Evolutionary conservation across 352 stramenopile genomes (phyloP).

Genomic region (Phytophthora meadii): DNA sequence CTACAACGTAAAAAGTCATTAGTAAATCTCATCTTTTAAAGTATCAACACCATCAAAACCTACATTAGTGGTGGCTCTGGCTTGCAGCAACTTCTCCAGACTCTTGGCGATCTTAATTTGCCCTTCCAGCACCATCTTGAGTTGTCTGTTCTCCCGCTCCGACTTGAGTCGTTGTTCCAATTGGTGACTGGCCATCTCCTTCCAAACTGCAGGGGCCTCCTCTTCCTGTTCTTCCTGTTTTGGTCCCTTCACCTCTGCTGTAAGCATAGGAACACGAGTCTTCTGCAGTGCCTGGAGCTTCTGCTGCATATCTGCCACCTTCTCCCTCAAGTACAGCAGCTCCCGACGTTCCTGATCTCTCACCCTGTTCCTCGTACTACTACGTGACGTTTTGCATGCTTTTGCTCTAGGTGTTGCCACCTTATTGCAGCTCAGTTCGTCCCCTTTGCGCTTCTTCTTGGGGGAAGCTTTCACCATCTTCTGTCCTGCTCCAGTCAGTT

Average conservation of each 20-base stretch:
- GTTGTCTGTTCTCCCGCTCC: slow-evolving; percentile 65
- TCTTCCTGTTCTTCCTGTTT: slow-evolving; percentile 5
- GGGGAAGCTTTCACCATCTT: slow-evolving; percentile 7
- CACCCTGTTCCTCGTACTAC: slow-evolving; percentile 46
- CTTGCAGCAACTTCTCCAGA: slow-evolving; percentile 58
- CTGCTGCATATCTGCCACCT: slow-evolving; percentile 53
- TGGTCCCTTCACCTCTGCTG: background rate
- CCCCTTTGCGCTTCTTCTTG: slow-evolving; percentile 28
- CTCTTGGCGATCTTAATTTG: slow-evolving; percentile 75
- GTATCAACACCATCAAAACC: background rate
- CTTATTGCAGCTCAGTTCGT: slow-evolving; percentile 14
- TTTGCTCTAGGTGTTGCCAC: slow-evolving; percentile 14
- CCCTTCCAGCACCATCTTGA: slow-evolving; percentile 63
- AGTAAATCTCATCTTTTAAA: background rate
- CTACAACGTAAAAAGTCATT: slow-evolving; percentile 17
- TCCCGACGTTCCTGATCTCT: slow-evolving; percentile 51
- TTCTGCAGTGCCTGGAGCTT: slow-evolving; percentile 48
- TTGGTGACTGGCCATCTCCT: slow-evolving; percentile 55
- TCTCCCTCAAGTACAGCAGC: slow-evolving; percentile 51
- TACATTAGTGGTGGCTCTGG: slow-evolving; percentile 43
- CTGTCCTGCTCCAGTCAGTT: background rate
- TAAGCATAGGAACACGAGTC: slow-evolving; percentile 6
- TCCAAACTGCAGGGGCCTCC: slow-evolving; percentile 40
- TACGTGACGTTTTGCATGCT: slow-evolving; percentile 35
- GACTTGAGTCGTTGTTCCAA: slow-evolving; percentile 55